Conservation (phyloP, 371 early-diverging fungal genomes). For the Apophysomyces ossiformis region DNA sequence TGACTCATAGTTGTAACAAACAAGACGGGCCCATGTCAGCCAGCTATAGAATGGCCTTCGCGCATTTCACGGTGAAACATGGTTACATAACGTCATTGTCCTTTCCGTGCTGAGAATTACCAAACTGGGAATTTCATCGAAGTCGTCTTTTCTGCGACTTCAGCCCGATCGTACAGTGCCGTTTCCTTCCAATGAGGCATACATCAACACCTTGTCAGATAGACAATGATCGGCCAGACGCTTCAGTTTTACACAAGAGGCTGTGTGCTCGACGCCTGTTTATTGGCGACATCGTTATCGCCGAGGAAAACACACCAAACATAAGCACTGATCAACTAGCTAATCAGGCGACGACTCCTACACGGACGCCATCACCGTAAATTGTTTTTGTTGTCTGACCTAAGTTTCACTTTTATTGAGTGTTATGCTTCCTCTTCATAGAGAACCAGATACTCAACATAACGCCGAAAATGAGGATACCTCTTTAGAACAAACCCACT, state of each 20-base stretch:
- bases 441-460: not conserved
- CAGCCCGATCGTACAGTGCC: too few species aligned
- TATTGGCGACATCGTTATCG: not conserved
- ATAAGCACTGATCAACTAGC: not conserved
- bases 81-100: too few species aligned
- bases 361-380: not conserved
- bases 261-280: slow-evolving; percentile 1
- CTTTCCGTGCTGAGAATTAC: too few species aligned
- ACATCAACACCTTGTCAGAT: not conserved
- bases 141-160: too few species aligned
- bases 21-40: too few species aligned
- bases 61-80: too few species aligned
- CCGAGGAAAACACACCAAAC: not conserved
- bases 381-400: not conserved
- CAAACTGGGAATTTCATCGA: too few species aligned
- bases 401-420: too few species aligned
- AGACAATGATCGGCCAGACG: not conserved
- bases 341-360: not conserved
- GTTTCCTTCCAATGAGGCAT: too few species aligned
- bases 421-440: not conserved
- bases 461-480: not conserved
- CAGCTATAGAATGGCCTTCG: too few species aligned
- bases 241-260: not conserved
- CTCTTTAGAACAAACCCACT: not conserved
- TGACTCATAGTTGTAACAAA: too few species aligned